These are phyloP conservation scores for Calocybe gambosa DNA, from an alignment of 1,284 basidiomycete genomes.

Conservation along the genomic window DNA sequence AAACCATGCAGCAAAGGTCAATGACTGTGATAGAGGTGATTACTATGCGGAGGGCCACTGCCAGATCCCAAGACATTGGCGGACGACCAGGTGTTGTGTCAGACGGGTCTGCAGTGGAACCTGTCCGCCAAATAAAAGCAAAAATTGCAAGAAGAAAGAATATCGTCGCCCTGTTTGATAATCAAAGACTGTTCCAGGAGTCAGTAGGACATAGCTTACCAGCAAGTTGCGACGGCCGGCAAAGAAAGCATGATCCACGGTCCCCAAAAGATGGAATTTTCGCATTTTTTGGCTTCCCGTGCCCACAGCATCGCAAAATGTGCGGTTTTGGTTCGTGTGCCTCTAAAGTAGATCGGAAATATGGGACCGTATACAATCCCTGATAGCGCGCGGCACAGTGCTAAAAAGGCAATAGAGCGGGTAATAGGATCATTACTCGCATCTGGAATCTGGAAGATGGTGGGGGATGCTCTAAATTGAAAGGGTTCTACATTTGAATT, in stretches of 20 bases:
- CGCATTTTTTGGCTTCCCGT: constrained; percentile 7
- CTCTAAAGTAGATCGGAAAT: constrained; percentile 15
- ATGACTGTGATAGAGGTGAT: constrained; percentile 12
- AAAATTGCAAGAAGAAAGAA: constrained; percentile 14
- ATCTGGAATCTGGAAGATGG: constrained; percentile 16
- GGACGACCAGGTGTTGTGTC: constrained; percentile 2
- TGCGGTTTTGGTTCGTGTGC: constrained; percentile 1
- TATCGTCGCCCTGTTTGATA: constrained; percentile 9
- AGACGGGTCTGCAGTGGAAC: constrained; percentile 11
- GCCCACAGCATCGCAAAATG: constrained; percentile 15
- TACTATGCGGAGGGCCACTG: constrained; percentile 7
- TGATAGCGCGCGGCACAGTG: constrained; percentile 14
- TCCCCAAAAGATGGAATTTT: constrained; percentile 6
- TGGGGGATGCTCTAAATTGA: constrained; percentile 10
- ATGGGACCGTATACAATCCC: constrained; percentile 15
- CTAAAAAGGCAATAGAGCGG: constrained; percentile 14
- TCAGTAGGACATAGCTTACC: constrained; percentile 3
- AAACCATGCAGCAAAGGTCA: constrained; percentile 11
- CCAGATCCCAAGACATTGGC: constrained; percentile 9
- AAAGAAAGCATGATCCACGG: constrained; percentile 17
- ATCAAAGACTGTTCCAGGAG: too few relatives aligned
- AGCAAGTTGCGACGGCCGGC: constrained; percentile 11
- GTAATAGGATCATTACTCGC: constrained; percentile 15
- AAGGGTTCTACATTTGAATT: background rate
- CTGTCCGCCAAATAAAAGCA: constrained; percentile 15